phyloP scores from a whole-genome alignment of 495 filamentous ascomycete species.

The Cercophora newfieldiana region DNA sequence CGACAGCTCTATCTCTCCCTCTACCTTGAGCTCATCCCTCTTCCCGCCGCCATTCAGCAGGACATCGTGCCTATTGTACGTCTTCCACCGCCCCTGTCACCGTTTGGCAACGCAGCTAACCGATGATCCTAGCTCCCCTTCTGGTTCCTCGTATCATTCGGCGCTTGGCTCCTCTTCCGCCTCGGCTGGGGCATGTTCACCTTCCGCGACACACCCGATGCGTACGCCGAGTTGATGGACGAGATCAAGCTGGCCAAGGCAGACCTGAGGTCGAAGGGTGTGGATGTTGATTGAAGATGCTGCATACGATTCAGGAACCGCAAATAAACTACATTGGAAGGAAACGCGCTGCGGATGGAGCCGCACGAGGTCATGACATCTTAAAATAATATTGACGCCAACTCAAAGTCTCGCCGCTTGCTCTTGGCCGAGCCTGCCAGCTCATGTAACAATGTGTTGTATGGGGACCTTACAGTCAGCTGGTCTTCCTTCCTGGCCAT shows the following conservation, averaged over 20 bases:
- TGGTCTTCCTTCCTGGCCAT: not conserved
- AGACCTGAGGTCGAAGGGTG: conserved; percentile 66
- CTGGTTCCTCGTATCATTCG: conserved; percentile 88
- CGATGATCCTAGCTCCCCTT: conserved; percentile 69
- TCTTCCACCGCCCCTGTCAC: conserved; percentile 16
- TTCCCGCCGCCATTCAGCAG: conserved; percentile 70
- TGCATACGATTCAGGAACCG: not conserved
- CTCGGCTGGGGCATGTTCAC: conserved; percentile 90
- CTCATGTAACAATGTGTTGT: not conserved
- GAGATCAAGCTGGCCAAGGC: conserved; percentile 70
- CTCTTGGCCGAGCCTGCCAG: not conserved
- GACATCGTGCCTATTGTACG: conserved; percentile 72
- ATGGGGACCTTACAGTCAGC: not conserved
- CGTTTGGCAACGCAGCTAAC: not conserved
- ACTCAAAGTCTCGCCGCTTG: not conserved
- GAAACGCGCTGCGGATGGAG: not conserved
- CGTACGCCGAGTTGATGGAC: conserved; percentile 84
- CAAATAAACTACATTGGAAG: not conserved
- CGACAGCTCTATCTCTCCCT: conserved; percentile 81
- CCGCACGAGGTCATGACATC: not conserved
- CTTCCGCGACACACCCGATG: conserved; percentile 93
- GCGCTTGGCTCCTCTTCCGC: conserved; percentile 88
- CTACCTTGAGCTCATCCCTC: conserved; percentile 80
- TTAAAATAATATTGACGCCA: not conserved
- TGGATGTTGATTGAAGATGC: conserved; percentile 63